Evolutionary conservation across 2,329 filamentous ascomycete species (phyloP), one percentile per base, ranked within the genome.

Genomic region (Trichophyton benhamiae): DNA sequence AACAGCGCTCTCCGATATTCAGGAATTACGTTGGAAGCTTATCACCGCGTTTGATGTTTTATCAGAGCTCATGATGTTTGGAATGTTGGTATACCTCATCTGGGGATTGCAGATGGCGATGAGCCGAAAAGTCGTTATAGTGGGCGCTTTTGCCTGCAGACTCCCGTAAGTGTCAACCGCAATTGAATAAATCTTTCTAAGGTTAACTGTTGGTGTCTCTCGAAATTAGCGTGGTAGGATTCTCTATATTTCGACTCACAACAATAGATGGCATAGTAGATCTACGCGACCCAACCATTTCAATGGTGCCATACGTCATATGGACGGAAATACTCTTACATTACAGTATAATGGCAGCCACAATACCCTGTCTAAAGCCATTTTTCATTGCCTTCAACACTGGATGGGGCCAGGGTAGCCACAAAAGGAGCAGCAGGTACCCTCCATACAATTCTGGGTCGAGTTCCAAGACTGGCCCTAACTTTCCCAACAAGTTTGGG

Each of bases 271-370:
- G 59, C 49, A 71, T 60, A 59, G 61, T 66, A 53, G 57, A 62
- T 17, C 49, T 67, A 8, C 62, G 65, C 20, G 71, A 77, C 61
- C 64, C 69, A 1, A 70, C 70, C 4, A 65, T 76, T 13, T 65
- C 66, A 57, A 66, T 71, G 41, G 70, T 71, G 2, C 63, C 72
- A 17, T 67, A 71, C 2, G 64, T 70, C 30, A 70, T 77, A 59
- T 68, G 70, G 61, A 71, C 73, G 17, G 70, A 75, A 60, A 68
- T 74, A 46, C 67, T 77, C 44, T 67, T 77, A 25, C 71, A 74
- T 36, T 75, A 72, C 66, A 73, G 74, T 15, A 68, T 78, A 27
- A 75, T 76, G 62, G 68, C 73, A 0, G 72, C 73, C 44, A 78
- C 75, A 0, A 67, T 77, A 13, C 74, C 75, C 3, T 76, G 75